Evolutionary conservation across 1,284 basidiomycete species (phyloP), one percentile per base, ranked within the genome.

Genomic region (Austroboletus novae-zelandiae): DNA sequence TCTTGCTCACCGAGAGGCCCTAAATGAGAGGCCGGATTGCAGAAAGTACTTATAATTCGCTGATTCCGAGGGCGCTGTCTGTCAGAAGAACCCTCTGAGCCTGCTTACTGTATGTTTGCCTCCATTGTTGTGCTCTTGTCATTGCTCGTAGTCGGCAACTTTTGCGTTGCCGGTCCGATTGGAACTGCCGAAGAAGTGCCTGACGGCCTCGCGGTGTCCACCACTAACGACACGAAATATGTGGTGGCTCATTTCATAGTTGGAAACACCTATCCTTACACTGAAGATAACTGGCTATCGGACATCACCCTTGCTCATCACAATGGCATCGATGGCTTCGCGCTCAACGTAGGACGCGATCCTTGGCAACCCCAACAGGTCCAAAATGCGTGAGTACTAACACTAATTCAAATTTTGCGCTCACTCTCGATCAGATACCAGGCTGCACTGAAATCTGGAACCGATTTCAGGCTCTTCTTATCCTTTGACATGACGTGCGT

Each of bases 401-500:
- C 18, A 40, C 41, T 20, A 52, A 48, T 15, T 15, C 20, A 34
- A 18, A 42, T 31, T 42, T 49, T 29, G 34, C 30, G 37, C 36
- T 54, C 31, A 53, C 43, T 27, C 25, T 53, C 34, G 18, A 30
- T 29, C 44, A 66, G 65, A 14, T 85, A 78, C 62, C 59, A 75
- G 44, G 83, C 84, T 36, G 84, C 85, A 14, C 61, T 68, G 20
- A 68, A 77, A 47, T 78, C 77, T 13, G 77, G 74, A 14, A 71
- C 77, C 6, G 73, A 68, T 44, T 93, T 93, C 74, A 89, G 89
- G 67, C 70, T 92, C 47, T 91, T 91, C 71, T 66, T 92, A 59
- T 89, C 84, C 15, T 79, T 91, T 45, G 90, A 92, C 66, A 89
- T 93, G 86, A 77, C 82, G 76, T 85, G 54, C 30, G 77, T 70